These are phyloP conservation scores for Clarireedia monteithiana DNA, from an alignment of 2,329 filamentous ascomycete species.

Conservation along the genomic window DNA sequence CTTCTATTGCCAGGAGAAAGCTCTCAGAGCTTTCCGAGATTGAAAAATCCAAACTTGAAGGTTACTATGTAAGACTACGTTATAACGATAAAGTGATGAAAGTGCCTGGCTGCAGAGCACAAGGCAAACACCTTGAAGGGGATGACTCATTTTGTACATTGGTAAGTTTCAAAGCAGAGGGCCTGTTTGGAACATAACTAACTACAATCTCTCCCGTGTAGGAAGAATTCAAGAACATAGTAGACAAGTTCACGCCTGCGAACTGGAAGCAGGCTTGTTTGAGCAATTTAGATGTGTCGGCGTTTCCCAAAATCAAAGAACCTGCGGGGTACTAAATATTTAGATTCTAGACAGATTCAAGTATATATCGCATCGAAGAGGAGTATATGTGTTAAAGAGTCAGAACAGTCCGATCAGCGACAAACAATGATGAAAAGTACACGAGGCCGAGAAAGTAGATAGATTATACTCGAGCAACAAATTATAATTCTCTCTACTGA, in stretches of 20 bases:
- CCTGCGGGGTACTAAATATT: constrained; percentile 27
- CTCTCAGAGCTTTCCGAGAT: constrained; percentile 45
- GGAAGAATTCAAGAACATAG: constrained; percentile 86
- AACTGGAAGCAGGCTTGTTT: constrained; percentile 65
- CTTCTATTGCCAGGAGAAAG: constrained; percentile 52
- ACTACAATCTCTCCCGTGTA: constrained; percentile 27
- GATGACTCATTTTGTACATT: constrained; percentile 89
- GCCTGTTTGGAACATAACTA: not conserved
- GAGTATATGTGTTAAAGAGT: not conserved
- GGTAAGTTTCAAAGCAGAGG: constrained; percentile 39
- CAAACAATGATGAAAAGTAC: no score
- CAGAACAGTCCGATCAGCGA: no score
- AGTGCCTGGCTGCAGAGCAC: constrained; percentile 70
- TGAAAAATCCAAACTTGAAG: constrained; percentile 55
- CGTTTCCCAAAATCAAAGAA: constrained; percentile 26
- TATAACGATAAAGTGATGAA: constrained; percentile 83
- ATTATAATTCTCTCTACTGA: not conserved
- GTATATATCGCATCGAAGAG: not conserved
- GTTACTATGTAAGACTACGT: constrained; percentile 80
- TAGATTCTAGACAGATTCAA: no score
- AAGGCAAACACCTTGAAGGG: constrained; percentile 76
- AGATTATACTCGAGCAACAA: no score
- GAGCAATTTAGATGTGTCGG: constrained; percentile 41
- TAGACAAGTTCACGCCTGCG: constrained; percentile 79
- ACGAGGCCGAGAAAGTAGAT: no score